Base-by-base conservation (phyloP, 2,329 filamentous ascomycete species). In the Fusarium brevicatenulatum region DNA sequence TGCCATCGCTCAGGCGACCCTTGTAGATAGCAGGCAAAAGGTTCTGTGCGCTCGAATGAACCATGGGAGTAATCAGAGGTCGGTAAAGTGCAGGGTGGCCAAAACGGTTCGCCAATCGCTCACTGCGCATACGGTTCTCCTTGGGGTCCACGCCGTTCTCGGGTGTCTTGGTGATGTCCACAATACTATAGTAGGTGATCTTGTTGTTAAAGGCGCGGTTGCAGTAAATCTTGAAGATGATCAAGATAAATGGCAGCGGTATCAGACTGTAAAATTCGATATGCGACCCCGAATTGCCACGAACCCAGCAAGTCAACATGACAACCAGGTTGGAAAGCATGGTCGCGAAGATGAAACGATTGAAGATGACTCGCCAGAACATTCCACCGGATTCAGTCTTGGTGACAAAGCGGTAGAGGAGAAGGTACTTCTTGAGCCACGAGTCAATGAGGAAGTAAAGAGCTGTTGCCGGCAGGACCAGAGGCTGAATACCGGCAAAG, bases 341-440 rank as follows among this genome's bases (percentile, higher is more conserved):
- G 2, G 90, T 87, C 34, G 91, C 93, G 76, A 98, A 95, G 30
- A 98, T 84, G 80, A 98, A 87, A n/a, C 96, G 92, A 82, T 99
- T 99, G 86, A 94, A 97, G 11, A 98, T 82, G 2, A 95, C 90
- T 23, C 94, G 91, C 96, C 96, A 99, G 80, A 94, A 97, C 80
- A 93, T 90, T 56, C 96, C 96, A 13, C 95, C 96, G 1, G 95
- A 98, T 80, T 99, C 96, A 34, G 92, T 97, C 85, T 98, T 99
- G 52, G 96, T 99, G 73, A 97, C 89, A 79, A 98, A 98, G 72
- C 98, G 92, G 82, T 99, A 97, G 74, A 98, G 88, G 43, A 98
- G 84, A 50, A 98, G 86, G 79, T 99, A 99, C 83, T 98, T 98
- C 88, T 97, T 98, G 79, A 98, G 86, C 83, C 92, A 94, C 9